phyloP scores from a whole-genome alignment of 169 alveolate species.

The Eimeria sp. region DNA sequence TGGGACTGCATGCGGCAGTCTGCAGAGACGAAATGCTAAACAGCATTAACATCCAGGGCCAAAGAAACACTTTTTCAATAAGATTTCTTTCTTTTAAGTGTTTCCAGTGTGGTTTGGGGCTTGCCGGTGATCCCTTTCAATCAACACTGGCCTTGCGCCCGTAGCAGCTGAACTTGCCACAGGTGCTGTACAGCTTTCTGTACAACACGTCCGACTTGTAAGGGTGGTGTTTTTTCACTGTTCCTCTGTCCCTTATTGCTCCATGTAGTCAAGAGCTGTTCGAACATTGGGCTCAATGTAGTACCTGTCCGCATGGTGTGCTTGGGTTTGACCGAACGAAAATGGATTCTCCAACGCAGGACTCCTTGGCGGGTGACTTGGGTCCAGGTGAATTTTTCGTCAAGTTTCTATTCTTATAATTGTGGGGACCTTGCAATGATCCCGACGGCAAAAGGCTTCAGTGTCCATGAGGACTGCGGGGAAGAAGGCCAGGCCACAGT shows the following conservation, averaged over 20 bases:
- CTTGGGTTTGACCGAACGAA: neutral
- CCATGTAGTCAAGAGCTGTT: neutral
- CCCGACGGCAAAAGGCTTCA: neutral
- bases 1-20: neutral
- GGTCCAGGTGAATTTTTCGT: slow-evolving; percentile 20
- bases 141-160: neutral
- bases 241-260: neutral
- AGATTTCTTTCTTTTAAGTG: neutral
- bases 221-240: neutral
- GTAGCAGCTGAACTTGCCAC: neutral
- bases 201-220: neutral
- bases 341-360: slow-evolving; percentile 35
- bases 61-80: neutral
- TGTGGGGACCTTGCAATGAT: neutral
- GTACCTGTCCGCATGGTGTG: neutral
- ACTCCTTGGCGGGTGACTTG: slow-evolving; percentile 39
- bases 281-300: neutral
- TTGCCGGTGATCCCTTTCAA: neutral
- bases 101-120: neutral
- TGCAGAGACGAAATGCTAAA: neutral
- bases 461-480: neutral
- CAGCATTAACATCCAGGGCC: neutral
- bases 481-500: neutral
- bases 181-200: neutral
- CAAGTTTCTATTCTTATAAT: neutral